Base-by-base conservation (phyloP, 176 grass and related monocot genomes). In the Ensete ventricosum region DNA sequence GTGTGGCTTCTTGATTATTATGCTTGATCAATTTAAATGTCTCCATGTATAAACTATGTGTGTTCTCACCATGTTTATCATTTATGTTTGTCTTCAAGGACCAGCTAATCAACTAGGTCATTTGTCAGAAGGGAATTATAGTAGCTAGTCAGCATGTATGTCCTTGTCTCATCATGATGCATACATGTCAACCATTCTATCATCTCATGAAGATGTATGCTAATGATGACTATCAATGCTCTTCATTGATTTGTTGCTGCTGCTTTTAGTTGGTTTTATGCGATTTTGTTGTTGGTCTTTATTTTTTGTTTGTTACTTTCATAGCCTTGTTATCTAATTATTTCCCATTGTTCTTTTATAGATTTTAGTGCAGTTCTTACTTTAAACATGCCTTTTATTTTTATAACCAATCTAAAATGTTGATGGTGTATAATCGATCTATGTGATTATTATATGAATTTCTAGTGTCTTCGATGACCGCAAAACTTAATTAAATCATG, bases 1-100 rank as follows among this genome's bases (percentile, higher is more conserved):
- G 95, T 93, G 11, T 16, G 53, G 20, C 16, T 75, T 75, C 59
- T 52, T 53, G n/a, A 77, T 55, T 27, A 17, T 34, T 57, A 16
- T 53, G 11, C 24, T 74, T 74, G 8, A 17, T 54, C 14, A 16
- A 74, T 57, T 27, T 74, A 24, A 50, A 74, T 24, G 9, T 54
- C 11, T 73, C 12, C 51, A 55, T 55, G 52, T 53, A 25, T 53
- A 52, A 69, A 16, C 21, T 50, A 14, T 19, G 7, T 69, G 19
- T 50, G 10, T 14, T 9, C 16, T 50, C 0, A 17, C 67, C n/a
- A 14, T 50, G 17, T 16, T 69, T 50, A 43, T 48, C 17, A 17
- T 69, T 70, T 20, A 11, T 34, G 4, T 29, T 29, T 43, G 34
- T 43, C 34, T 43, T 43, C 34, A 43, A 43, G 34, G 34, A 43